These are phyloP conservation scores for Phytophthora tentaculata DNA, from an alignment of 352 stramenopile genomes.

Conservation along the genomic window DNA sequence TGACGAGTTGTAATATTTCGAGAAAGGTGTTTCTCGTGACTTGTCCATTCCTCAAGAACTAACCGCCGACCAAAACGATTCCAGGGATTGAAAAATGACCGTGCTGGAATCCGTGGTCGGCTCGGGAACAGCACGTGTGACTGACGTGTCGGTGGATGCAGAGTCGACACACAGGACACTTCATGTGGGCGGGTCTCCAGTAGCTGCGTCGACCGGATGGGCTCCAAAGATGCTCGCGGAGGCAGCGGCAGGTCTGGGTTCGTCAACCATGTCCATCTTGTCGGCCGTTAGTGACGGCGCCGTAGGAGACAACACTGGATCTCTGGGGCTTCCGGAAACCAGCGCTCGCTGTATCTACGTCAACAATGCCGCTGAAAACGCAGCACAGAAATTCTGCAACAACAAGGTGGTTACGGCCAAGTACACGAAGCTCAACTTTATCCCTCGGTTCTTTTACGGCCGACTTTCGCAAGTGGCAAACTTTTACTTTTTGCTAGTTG, in stretches of 20 bases:
- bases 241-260: constrained; percentile 31
- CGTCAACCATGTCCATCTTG: constrained; percentile 37
- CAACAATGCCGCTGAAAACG: constrained; percentile 68
- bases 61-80: constrained; percentile 22
- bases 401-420: constrained; percentile 87
- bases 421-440: constrained; percentile 90
- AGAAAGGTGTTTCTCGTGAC: constrained; percentile 7
- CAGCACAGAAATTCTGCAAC: constrained; percentile 62
- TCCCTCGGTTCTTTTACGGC: constrained; percentile 86
- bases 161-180: constrained; percentile 33
- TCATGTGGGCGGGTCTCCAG: constrained; percentile 28
- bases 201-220: constrained; percentile 25
- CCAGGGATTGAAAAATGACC: constrained; percentile 23
- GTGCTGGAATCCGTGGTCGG: constrained; percentile 30
- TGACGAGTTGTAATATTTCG: constrained; percentile 22
- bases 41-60: constrained; percentile 30
- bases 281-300: constrained; percentile 25
- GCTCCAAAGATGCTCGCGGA: constrained; percentile 36
- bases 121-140: constrained; percentile 20
- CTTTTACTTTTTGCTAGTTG: constrained; percentile 92
- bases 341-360: constrained; percentile 78
- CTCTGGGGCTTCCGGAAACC: constrained; percentile 39
- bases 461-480: constrained; percentile 87
- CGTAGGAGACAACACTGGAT: constrained; percentile 19
- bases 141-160: constrained; percentile 36